A percentile compares a stretch with the other conserved stretches of the same genome.
These are phyloP conservation scores for Cenchrus fungigraminus DNA, from an alignment of 176 grass and related monocot genomes.

Conservation along the genomic window DNA sequence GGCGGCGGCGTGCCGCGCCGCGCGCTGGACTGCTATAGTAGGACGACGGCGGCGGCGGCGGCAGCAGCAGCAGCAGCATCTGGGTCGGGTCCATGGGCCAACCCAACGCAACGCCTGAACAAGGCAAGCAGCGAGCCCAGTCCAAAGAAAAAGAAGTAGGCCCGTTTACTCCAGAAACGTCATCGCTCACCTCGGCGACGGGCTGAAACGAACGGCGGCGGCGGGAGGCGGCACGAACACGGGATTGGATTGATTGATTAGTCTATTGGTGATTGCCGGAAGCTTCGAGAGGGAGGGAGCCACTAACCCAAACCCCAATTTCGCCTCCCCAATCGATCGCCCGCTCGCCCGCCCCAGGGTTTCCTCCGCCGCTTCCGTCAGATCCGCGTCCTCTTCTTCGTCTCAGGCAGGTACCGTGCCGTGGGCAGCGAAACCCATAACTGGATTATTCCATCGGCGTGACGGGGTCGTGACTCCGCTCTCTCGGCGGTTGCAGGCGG, in stretches of 20 bases:
- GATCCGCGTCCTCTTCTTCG: not conserved
- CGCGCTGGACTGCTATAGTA: no score
- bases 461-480: not conserved
- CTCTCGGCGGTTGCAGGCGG: not conserved
- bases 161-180: not conserved
- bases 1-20: no score
- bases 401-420: not conserved
- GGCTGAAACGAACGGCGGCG: not conserved
- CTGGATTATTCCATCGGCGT: not conserved
- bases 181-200: not conserved
- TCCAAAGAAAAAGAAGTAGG: not conserved
- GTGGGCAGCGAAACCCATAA: not conserved
- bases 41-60: no score
- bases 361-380: not conserved
- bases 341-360: not conserved
- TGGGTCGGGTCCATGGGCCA: not conserved
- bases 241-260: not conserved
- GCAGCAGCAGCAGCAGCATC: no score
- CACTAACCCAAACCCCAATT: slow-evolving; percentile 6
- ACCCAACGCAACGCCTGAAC: not conserved
- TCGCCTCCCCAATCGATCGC: slow-evolving; percentile 1
- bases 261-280: not conserved
- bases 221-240: not conserved
- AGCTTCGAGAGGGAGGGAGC: slow-evolving; percentile 6
- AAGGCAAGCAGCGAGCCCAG: not conserved